Evolutionary conservation across 495 filamentous ascomycete genomes (phyloP).

Genomic region (Penicillium cosmopolitanum): DNA sequence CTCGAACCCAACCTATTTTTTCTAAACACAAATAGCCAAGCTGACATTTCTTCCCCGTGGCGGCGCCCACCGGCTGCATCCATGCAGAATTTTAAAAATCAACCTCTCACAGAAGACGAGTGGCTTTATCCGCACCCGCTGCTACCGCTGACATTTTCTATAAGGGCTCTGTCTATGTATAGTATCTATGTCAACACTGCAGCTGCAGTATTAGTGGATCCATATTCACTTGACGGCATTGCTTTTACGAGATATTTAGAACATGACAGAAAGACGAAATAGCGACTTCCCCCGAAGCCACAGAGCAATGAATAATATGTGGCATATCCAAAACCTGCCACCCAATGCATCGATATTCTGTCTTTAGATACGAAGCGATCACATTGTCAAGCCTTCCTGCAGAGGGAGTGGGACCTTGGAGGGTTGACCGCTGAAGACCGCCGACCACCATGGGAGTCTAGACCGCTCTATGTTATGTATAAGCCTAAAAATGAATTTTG

Average conservation of each 20-base stretch:
- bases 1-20: constrained; percentile 20
- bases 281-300: too few species aligned
- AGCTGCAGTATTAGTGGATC: too few species aligned
- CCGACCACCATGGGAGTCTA: background rate
- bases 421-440: background rate
- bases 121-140: constrained; percentile 20
- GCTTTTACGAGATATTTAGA: too few species aligned
- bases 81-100: background rate
- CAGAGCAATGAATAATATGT: background rate
- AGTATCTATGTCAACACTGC: too few species aligned
- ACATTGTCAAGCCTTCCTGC: constrained; percentile 4
- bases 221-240: too few species aligned
- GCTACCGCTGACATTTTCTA: constrained; percentile 12
- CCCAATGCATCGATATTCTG: background rate
- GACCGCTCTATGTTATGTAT: constrained; percentile 1
- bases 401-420: background rate
- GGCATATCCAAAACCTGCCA: background rate
- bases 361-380: constrained; percentile 2
- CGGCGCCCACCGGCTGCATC: constrained; percentile 13
- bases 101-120: constrained; percentile 10
- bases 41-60: constrained; percentile 16
- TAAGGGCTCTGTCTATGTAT: too few species aligned
- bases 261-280: too few species aligned
- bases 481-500: background rate
- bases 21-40: constrained; percentile 9